Evolutionary conservation across 1,139 yeast species (phyloP), one percentile per base, ranked within the genome.

Genomic region (Protomyces macrosporus): DNA sequence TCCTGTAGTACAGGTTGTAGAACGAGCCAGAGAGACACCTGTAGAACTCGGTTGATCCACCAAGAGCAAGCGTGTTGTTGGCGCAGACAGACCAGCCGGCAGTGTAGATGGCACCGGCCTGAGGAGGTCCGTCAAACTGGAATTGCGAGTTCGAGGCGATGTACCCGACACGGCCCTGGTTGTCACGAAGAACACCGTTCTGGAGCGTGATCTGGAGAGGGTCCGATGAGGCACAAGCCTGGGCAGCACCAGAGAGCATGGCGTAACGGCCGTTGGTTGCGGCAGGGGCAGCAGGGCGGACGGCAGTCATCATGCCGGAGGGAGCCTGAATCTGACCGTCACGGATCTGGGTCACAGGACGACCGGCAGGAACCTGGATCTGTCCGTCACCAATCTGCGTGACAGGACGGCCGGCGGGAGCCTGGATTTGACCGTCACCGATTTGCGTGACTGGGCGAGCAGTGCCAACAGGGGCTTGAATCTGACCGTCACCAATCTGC

Each of bases 61-160:
- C 93, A 70, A 87, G 78, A 67, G 89, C 88, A 75, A 88, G 82
- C 79, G 79, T 74, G 71, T 90, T 90, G 64, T 83, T 86, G 65
- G 75, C 71, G 45, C 60, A 55, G 71, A 86, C 77, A 59, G 88
- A 80, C 95, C 95, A 88, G 70, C 95, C 95, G 67, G 84, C 88
- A 73, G 95, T 95, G 77, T 85, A 87, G 77, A 87, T 84, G 71
- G 90, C 82, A 77, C 95, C 95, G 66, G 93, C 91, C 81, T 87
- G 95, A 72, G 93, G 93, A 71, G 93, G 95, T 76, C 93, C 93
- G 74, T 87, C 93, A 72, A 87, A 87, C 80, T 87, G 93, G 86
- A 87, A 86, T 80, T 87, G 93, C 79, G 87, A 83, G 85, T 86
- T 86, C 68, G 91, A 87, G 72, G 87, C 93, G 76, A 87, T 86